A percentile compares a stretch with the other conserved stretches of the same genome.
These are phyloP conservation scores for Sungouiozyma intestinalis DNA, from an alignment of 805 yeast genomes.

Conservation along the genomic window DNA sequence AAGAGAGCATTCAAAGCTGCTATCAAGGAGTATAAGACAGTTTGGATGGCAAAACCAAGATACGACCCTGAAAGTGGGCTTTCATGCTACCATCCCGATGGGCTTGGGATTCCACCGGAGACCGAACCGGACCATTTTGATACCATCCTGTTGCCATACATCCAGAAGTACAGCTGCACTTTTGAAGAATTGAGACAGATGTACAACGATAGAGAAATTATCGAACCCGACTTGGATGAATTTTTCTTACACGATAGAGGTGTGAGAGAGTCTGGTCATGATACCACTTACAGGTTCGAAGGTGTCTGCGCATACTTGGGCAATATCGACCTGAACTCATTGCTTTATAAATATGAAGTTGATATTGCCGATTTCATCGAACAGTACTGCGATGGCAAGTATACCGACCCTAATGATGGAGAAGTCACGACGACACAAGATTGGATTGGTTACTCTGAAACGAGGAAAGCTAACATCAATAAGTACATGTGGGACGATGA, in stretches of 20 bases:
- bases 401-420: constrained; percentile 32
- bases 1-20: constrained; percentile 63
- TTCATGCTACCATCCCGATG: constrained; percentile 84
- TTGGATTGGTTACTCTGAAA: constrained; percentile 56
- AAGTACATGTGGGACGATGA: constrained; percentile 78
- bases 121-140: constrained; percentile 86
- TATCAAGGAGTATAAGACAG: constrained; percentile 69
- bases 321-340: constrained; percentile 78
- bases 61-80: constrained; percentile 63
- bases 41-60: constrained; percentile 74
- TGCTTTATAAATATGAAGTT: constrained; percentile 79
- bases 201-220: constrained; percentile 56
- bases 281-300: constrained; percentile 82
- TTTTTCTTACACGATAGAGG: constrained; percentile 89
- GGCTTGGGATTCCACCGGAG: constrained; percentile 93
- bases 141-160: constrained; percentile 57
- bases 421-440: constrained; percentile 34
- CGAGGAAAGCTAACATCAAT: constrained; percentile 45
- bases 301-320: constrained; percentile 84
- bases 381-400: constrained; percentile 41
- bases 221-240: constrained; percentile 77
- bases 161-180: constrained; percentile 46
- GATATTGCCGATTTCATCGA: constrained; percentile 67
- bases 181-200: constrained; percentile 54
- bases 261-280: constrained; percentile 94